These are phyloP conservation scores for Exutisphaerella laricina DNA, from an alignment of 2,329 filamentous ascomycete species.

Conservation along the genomic window DNA sequence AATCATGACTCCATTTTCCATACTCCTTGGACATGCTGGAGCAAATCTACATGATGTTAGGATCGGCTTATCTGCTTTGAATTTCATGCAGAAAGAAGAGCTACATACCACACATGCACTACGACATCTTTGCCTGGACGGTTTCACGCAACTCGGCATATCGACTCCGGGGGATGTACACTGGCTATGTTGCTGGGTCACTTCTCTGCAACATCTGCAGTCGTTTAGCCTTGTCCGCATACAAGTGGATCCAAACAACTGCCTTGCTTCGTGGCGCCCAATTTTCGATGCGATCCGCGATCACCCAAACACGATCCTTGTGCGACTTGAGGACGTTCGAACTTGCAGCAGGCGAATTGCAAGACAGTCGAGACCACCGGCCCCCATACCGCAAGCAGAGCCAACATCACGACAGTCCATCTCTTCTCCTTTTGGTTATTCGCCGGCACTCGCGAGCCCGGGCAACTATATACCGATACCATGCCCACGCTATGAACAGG, in stretches of 20 bases:
- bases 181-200: neutral
- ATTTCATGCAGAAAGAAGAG: neutral
- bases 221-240: neutral
- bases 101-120: neutral
- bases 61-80: neutral
- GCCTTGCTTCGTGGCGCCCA: constrained; percentile 1
- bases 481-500: neutral
- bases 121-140: neutral
- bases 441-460: neutral
- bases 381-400: neutral
- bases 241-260: neutral
- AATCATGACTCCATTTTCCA: neutral
- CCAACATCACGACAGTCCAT: no score
- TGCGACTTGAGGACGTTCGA: neutral
- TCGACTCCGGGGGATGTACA: neutral
- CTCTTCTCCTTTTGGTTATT: no score
- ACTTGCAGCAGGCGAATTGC: neutral
- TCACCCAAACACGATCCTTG: neutral
- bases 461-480: neutral
- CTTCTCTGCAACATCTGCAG: neutral
- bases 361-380: neutral
- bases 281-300: constrained; percentile 3
- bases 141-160: neutral
- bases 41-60: neutral
- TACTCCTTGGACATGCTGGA: neutral